Base-by-base conservation (phyloP, 495 filamentous ascomycete species). In the Penicillium mononematosum region DNA sequence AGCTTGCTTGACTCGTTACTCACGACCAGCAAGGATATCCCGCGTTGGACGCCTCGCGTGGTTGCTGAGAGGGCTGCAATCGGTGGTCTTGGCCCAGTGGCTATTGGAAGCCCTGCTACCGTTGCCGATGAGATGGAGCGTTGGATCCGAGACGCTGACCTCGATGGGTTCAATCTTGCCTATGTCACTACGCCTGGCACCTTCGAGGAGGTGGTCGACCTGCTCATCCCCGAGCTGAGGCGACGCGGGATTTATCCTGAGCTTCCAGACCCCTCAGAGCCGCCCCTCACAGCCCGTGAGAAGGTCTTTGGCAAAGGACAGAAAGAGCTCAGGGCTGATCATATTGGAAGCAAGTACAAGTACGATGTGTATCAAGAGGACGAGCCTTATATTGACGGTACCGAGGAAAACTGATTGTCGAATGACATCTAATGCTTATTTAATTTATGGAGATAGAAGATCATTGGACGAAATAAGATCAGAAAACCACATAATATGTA, bases 111-210 rank as follows among this genome's bases (percentile, higher is more conserved):
- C 10, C 74, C 83, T 0, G 59, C 70, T 48, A 78, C 71, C 20
- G 82, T 88, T 8, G 83, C 82, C 0, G 80, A 86, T 64, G 77
- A 81, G 59, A 62, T 86, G 71, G 81, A 85, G 63, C 70, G 71
- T 14, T 87, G 84, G 85, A 63, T 83, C 11, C 57, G 71, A 2
- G 83, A 83, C 52, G 81, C 78, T 1, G 83, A 83, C 57, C 54
- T 86, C n/a, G 85, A 86, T 69, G 83, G 83, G 10, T 85, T 85
- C 61, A 85, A 85, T 62, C 58, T 85, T 45, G 72, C 57, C 29
- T 71, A 78, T 65, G 79, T 80, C 1, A 79, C 80, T 29, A 83
- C 80, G 53, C 85, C 85, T 0, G 79, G 80, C 20, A 82, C 81
- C 1, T 88, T 88, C 69, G 75, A 81, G 56, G 84, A 86, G 56